Conservation (phyloP, 768 basidiomycete species). For the Daedaleopsis sinensis region DNA sequence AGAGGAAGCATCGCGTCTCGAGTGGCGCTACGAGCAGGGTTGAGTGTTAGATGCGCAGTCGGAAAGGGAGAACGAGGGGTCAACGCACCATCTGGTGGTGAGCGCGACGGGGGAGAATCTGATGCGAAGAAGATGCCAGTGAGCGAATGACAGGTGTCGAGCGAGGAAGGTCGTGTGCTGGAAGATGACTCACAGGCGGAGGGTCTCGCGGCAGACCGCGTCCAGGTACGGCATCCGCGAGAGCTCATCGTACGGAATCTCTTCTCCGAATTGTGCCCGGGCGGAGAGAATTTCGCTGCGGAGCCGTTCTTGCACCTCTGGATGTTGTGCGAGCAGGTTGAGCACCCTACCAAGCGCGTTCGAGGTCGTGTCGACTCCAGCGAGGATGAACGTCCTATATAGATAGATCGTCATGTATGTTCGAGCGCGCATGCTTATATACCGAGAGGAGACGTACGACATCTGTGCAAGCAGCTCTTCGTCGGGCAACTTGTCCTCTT, state of each 20-base stretch:
- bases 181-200: constrained; percentile 49
- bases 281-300: constrained; percentile 25
- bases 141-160: neutral
- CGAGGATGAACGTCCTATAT: constrained; percentile 30
- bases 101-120: constrained; percentile 11
- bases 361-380: constrained; percentile 34
- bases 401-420: neutral
- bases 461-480: constrained; percentile 42
- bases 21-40: constrained; percentile 3
- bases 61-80: too few relatives aligned
- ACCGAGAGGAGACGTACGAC: constrained; percentile 17
- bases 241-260: constrained; percentile 30
- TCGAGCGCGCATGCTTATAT: neutral
- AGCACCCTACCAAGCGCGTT: constrained; percentile 24
- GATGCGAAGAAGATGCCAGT: neutral
- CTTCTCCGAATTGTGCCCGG: constrained; percentile 29
- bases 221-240: constrained; percentile 62
- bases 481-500: constrained; percentile 13
- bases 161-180: too few relatives aligned
- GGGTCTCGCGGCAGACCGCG: constrained; percentile 58
- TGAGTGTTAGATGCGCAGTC: too few relatives aligned
- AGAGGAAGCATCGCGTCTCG: constrained; percentile 34
- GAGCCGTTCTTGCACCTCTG: constrained; percentile 39
- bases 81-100: constrained; percentile 11
- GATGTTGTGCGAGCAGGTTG: constrained; percentile 30